Percentiles rank a stretch among this genome's conserved stretches.
Conservation (phyloP, 352 stramenopile genomes). For the Phytopythium oedochilum region DNA sequence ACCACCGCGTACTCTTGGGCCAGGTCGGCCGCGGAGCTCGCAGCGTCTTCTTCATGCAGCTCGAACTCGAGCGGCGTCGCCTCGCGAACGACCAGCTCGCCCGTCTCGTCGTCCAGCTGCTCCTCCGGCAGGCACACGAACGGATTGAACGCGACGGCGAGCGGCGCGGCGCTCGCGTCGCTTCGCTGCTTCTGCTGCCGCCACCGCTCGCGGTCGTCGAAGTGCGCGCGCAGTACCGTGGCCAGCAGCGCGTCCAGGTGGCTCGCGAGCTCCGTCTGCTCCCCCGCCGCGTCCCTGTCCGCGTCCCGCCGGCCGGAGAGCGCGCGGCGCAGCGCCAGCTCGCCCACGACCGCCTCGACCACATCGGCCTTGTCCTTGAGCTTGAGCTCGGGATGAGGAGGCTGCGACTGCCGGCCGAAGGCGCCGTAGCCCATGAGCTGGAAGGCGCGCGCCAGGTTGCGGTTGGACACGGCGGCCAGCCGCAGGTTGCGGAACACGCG, state of each 20-base stretch:
- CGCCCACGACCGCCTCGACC: constrained; percentile 60
- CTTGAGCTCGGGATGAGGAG: constrained; percentile 10
- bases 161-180: constrained; percentile 13
- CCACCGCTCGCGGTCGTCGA: constrained; percentile 26
- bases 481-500: constrained; percentile 66
- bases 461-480: constrained; percentile 58
- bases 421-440: constrained; percentile 57
- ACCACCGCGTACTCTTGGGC: constrained; percentile 28
- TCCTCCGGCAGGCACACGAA: constrained; percentile 61
- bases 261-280: constrained; percentile 6
- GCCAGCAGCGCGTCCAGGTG: constrained; percentile 55
- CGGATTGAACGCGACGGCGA: constrained; percentile 47
- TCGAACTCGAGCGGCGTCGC: constrained; percentile 27
- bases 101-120: constrained; percentile 46
- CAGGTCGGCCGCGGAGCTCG: constrained; percentile 27
- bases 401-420: constrained; percentile 8
- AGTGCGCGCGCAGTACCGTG: constrained; percentile 55
- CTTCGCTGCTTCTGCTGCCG: constrained; percentile 5
- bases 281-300: constrained; percentile 11
- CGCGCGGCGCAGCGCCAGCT: constrained; percentile 51
- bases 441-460: constrained; percentile 62
- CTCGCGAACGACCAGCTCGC: constrained; percentile 44
- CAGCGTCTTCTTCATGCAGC: constrained; percentile 8
- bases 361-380: constrained; percentile 66
- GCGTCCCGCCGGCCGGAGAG: not conserved